A percentile compares a stretch with the other conserved stretches of the same genome.
phyloP scores from a whole-genome alignment of 306 rosid species.

The Cucumis sativus region DNA sequence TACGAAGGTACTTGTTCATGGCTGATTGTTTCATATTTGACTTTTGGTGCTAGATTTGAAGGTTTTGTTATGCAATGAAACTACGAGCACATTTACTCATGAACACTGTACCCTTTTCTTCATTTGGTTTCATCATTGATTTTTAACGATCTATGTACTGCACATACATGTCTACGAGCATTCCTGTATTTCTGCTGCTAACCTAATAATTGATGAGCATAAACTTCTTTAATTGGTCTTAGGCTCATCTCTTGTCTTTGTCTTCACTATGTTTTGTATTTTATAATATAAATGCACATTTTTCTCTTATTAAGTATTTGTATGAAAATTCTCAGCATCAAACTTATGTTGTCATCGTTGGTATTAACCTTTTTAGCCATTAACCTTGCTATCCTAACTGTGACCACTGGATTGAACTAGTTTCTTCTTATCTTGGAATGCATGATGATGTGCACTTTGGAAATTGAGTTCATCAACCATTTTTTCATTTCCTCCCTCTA shows the following conservation, averaged over 20 bases:
- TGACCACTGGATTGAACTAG: neutral
- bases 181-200: neutral
- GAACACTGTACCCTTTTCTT: neutral
- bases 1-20: conserved; percentile 44
- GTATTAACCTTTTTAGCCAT: neutral
- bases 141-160: neutral
- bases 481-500: neutral
- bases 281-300: neutral
- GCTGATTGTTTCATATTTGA: neutral
- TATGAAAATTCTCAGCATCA: neutral
- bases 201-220: neutral
- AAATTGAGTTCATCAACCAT: neutral
- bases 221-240: neutral
- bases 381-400: neutral
- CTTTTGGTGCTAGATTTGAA: neutral
- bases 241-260: neutral
- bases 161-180: neutral
- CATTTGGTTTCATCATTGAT: neutral
- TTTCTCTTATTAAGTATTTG: neutral
- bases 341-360: neutral
- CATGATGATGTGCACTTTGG: neutral
- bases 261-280: neutral
- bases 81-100: neutral
- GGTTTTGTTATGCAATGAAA: neutral
- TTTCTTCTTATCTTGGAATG: neutral